A percentile compares a stretch with the other conserved stretches of the same genome.
phyloP scores from a whole-genome alignment of 345 rosid genomes.

The Geranium brycei region DNA sequence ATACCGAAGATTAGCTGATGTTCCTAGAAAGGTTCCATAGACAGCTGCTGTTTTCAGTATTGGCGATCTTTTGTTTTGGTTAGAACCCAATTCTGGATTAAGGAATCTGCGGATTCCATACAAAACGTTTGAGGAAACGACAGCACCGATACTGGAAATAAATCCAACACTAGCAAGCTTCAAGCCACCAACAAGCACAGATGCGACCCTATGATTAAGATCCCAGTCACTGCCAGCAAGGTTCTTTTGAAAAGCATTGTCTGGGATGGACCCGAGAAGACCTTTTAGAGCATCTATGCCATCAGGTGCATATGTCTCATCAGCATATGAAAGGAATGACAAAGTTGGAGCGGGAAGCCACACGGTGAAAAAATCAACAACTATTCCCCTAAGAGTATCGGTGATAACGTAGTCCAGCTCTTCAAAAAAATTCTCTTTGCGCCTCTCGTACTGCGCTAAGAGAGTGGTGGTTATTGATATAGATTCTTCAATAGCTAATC shows the following conservation, averaged over 20 bases:
- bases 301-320: slow-evolving; percentile 36
- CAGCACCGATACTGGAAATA: slow-evolving; percentile 76
- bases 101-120: slow-evolving; percentile 38
- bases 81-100: slow-evolving; percentile 36
- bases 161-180: slow-evolving; percentile 79
- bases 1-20: slow-evolving; percentile 81
- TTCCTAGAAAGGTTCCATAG: slow-evolving; percentile 69
- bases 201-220: slow-evolving; percentile 62
- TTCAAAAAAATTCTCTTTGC: slow-evolving; percentile 77
- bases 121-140: slow-evolving; percentile 61
- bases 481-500: slow-evolving; percentile 86
- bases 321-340: slow-evolving; percentile 63
- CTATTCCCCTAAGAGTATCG: slow-evolving; percentile 63
- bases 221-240: slow-evolving; percentile 76
- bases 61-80: slow-evolving; percentile 64
- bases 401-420: slow-evolving; percentile 90
- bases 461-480: slow-evolving; percentile 85
- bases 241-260: slow-evolving; percentile 86
- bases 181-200: slow-evolving; percentile 70
- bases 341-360: slow-evolving; percentile 95
- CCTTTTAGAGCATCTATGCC: slow-evolving; percentile 48
- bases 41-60: slow-evolving; percentile 66
- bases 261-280: slow-evolving; percentile 81
- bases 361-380: slow-evolving; percentile 81
- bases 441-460: slow-evolving; percentile 77